phyloP scores from a whole-genome alignment of 2,329 filamentous ascomycete species.

The Sordariomycetes sp. region DNA sequence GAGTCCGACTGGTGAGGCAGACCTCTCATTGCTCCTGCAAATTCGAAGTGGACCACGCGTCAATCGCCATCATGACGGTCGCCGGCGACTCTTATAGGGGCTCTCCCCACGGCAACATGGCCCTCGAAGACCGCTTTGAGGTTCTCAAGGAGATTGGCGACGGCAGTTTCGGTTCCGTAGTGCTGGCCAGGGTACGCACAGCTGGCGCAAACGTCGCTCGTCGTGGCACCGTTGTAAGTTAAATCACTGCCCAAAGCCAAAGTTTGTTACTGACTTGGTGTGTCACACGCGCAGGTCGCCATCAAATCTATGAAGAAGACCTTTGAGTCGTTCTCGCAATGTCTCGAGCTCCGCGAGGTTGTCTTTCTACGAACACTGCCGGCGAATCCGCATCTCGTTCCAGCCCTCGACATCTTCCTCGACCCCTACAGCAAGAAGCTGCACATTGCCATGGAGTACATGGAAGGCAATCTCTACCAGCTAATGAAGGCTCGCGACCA shows the following conservation, averaged over 20 bases:
- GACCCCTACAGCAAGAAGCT: slow-evolving; percentile 94
- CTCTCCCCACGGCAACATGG: slow-evolving; percentile 49
- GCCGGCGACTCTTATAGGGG: slow-evolving; percentile 64
- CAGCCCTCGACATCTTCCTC: slow-evolving; percentile 94
- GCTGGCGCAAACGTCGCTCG: slow-evolving; percentile 84
- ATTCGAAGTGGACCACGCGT: too few relatives aligned
- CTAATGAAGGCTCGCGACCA: slow-evolving; percentile 97
- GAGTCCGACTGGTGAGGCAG: background rate
- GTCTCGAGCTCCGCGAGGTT: slow-evolving; percentile 89
- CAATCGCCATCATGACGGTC: slow-evolving; percentile 57
- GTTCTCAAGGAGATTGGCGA: slow-evolving; percentile 97
- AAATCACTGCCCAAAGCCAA: background rate
- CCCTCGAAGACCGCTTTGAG: slow-evolving; percentile 90
- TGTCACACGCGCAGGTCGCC: slow-evolving; percentile 57
- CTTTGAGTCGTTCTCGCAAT: slow-evolving; percentile 85
- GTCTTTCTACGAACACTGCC: slow-evolving; percentile 91
- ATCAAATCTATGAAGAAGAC: slow-evolving; percentile 99
- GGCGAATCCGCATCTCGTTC: slow-evolving; percentile 84
- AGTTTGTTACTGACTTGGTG: background rate
- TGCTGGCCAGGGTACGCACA: slow-evolving; percentile 81
- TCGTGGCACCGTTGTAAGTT: slow-evolving; percentile 81
- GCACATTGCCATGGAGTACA: slow-evolving; percentile 98
- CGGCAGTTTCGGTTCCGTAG: slow-evolving; percentile 96
- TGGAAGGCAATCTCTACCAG: slow-evolving; percentile 98
- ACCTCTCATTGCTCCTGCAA: background rate